Conservation (phyloP, 306 rosid species). For the Gillenia trifoliata region DNA sequence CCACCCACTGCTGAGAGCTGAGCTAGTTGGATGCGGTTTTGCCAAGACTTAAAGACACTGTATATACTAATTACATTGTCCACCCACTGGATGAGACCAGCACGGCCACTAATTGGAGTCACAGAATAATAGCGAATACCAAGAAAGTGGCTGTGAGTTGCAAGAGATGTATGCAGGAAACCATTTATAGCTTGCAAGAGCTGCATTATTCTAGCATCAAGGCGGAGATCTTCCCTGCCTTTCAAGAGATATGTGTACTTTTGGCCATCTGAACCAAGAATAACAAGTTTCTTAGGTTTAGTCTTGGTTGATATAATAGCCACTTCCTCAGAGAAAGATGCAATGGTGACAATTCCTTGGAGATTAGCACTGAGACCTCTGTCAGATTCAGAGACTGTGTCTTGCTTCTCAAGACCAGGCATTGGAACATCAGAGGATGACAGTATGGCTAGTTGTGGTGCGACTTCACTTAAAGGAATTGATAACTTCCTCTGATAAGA, state of each 20-base stretch:
- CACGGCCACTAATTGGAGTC: slow-evolving; percentile 95
- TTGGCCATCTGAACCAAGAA: slow-evolving; percentile 90
- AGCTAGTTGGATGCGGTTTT: slow-evolving; percentile 71
- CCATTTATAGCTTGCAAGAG: slow-evolving; percentile 87
- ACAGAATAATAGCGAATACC: slow-evolving; percentile 89
- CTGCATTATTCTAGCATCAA: slow-evolving; percentile 97
- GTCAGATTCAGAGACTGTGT: slow-evolving; percentile 52
- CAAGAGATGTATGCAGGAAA: slow-evolving; percentile 73
- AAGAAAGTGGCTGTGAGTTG: slow-evolving; percentile 65
- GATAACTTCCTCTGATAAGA: slow-evolving; percentile 91
- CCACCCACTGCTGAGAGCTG: slow-evolving; percentile 56
- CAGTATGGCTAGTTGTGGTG: slow-evolving; percentile 68
- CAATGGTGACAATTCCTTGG: slow-evolving; percentile 71
- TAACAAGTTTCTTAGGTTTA: slow-evolving; percentile 82
- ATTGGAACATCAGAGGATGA: slow-evolving; percentile 93
- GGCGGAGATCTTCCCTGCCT: slow-evolving; percentile 96
- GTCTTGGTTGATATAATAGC: slow-evolving; percentile 89
- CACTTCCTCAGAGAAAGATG: slow-evolving; percentile 75
- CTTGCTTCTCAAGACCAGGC: slow-evolving; percentile 94
- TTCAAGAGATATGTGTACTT: slow-evolving; percentile 87
- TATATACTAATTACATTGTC: slow-evolving; percentile 83
- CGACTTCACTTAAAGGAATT: slow-evolving; percentile 77
- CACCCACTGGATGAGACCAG: slow-evolving; percentile 97
- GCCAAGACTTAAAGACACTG: slow-evolving; percentile 95
- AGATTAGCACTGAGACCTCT: slow-evolving; percentile 41